A percentile compares a stretch with the other conserved stretches of the same genome.
These are phyloP conservation scores for Peniophora sp. DNA, from an alignment of 1,284 basidiomycete genomes.

Conservation along the genomic window DNA sequence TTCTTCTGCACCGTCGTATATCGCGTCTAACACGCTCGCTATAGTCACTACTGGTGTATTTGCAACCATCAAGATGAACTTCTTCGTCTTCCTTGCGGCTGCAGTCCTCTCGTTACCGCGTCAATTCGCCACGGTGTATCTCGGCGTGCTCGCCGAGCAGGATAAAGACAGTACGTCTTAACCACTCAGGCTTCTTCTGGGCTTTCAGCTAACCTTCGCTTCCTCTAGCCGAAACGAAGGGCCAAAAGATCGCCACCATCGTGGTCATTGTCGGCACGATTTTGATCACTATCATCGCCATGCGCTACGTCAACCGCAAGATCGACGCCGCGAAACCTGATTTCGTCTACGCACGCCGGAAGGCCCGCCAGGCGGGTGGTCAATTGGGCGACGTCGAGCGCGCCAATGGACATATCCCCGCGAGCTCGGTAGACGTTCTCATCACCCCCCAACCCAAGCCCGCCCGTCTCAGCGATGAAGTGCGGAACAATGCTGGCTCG, in stretches of 20 bases:
- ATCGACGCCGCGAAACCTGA: slow-evolving; percentile 70
- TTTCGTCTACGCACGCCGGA: slow-evolving; percentile 68
- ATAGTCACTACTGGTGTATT: slow-evolving; percentile 68
- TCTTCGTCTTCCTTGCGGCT: slow-evolving; percentile 63
- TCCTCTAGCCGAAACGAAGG: slow-evolving; percentile 18
- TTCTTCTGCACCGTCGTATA: slow-evolving; percentile 1
- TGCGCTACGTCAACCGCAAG: slow-evolving; percentile 74
- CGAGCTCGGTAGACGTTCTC: too few species aligned
- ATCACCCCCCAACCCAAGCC: too few species aligned
- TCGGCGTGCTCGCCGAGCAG: slow-evolving; percentile 58
- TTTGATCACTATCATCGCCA: slow-evolving; percentile 67
- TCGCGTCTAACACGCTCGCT: background rate
- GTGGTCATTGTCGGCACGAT: slow-evolving; percentile 53
- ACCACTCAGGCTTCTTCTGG: background rate
- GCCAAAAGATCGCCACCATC: slow-evolving; percentile 53
- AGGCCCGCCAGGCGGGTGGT: slow-evolving; percentile 24
- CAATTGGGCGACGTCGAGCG: too few species aligned
- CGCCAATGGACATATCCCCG: too few species aligned
- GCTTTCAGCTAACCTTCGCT: background rate
- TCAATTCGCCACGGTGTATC: slow-evolving; percentile 67
- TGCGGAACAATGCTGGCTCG: too few species aligned
- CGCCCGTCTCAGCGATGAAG: too few species aligned
- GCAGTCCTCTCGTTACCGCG: slow-evolving; percentile 75
- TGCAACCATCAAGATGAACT: slow-evolving; percentile 71
- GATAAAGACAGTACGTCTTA: slow-evolving; percentile 27